Evolutionary conservation across 169 alveolate species (phyloP).

Genomic region (Cryptosporidium tyzzeri): DNA sequence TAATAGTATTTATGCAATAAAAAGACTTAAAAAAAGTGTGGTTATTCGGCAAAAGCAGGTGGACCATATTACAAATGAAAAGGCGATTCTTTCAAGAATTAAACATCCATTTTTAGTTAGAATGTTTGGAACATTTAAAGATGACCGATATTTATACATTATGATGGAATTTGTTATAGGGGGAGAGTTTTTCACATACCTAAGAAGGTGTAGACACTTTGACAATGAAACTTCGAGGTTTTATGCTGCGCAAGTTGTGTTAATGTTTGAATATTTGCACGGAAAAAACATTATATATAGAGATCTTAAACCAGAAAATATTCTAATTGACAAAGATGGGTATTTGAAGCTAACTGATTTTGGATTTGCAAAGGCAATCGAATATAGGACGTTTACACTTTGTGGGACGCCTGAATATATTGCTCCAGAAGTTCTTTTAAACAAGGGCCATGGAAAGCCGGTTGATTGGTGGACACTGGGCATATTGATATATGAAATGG

Average conservation of each 20-base stretch:
- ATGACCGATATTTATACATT: conserved; percentile 81
- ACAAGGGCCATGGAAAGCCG: conserved; percentile 95
- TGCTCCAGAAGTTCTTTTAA: conserved; percentile 98
- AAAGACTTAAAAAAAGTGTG: conserved; percentile 85
- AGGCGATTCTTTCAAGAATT: conserved; percentile 90
- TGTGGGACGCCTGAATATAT: conserved; percentile 99
- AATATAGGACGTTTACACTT: conserved; percentile 96
- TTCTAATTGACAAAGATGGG: conserved; percentile 96
- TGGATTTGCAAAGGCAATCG: conserved; percentile 99
- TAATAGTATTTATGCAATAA: conserved; percentile 82
- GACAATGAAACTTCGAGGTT: conserved; percentile 93
- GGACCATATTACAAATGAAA: conserved; percentile 96
- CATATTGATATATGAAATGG: conserved; percentile 95
- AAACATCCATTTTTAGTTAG: conserved; percentile 96
- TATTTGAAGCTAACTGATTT: conserved; percentile 98
- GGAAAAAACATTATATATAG: conserved; percentile 92
- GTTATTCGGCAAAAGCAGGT: conserved; percentile 88
- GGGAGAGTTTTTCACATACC: conserved; percentile 95
- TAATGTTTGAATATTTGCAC: conserved; percentile 96
- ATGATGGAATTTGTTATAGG: conserved; percentile 92
- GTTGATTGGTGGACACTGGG: conserved; percentile 99
- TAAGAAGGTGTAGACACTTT: conserved; percentile 92
- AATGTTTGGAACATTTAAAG: conserved; percentile 85
- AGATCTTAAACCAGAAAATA: conserved; percentile 97
- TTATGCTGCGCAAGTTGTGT: conserved; percentile 94